phyloP scores from a whole-genome alignment of 352 stramenopile species.

The Globisporangium takayamanum region DNA sequence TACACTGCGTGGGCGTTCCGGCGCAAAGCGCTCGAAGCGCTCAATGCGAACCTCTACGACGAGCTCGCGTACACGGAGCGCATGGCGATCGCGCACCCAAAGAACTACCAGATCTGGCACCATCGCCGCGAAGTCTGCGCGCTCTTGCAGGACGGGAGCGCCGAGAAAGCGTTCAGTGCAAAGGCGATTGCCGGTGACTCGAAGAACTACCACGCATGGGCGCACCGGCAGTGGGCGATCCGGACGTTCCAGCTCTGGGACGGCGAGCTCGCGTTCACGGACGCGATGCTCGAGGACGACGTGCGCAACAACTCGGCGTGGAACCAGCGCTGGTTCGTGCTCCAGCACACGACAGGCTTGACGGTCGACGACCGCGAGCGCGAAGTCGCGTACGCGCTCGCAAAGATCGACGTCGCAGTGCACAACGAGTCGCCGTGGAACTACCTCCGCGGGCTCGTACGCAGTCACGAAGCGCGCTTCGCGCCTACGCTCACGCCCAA shows the following conservation, averaged over 20 bases:
- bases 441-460: slow-evolving; percentile 74
- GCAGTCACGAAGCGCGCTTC: slow-evolving; percentile 43
- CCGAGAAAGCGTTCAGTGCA: slow-evolving; percentile 91
- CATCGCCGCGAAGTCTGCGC: slow-evolving; percentile 93
- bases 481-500: slow-evolving; percentile 32
- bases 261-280: slow-evolving; percentile 89
- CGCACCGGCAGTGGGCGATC: slow-evolving; percentile 94
- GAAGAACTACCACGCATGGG: slow-evolving; percentile 99
- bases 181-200: slow-evolving; percentile 91
- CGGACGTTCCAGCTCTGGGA: slow-evolving; percentile 87
- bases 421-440: slow-evolving; percentile 93
- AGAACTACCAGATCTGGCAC: slow-evolving; percentile 99
- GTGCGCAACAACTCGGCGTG: slow-evolving; percentile 96
- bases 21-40: slow-evolving; percentile 81
- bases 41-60: slow-evolving; percentile 56
- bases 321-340: slow-evolving; percentile 86
- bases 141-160: slow-evolving; percentile 61
- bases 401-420: slow-evolving; percentile 55
- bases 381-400: slow-evolving; percentile 73
- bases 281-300: slow-evolving; percentile 87
- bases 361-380: slow-evolving; percentile 27
- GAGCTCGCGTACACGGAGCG: slow-evolving; percentile 73
- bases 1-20: slow-evolving; percentile 98
- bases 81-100: slow-evolving; percentile 92
- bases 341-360: slow-evolving; percentile 48